phyloP scores from a whole-genome alignment of 208 protist genomes.

The Acanthamoeba quina region DNA sequence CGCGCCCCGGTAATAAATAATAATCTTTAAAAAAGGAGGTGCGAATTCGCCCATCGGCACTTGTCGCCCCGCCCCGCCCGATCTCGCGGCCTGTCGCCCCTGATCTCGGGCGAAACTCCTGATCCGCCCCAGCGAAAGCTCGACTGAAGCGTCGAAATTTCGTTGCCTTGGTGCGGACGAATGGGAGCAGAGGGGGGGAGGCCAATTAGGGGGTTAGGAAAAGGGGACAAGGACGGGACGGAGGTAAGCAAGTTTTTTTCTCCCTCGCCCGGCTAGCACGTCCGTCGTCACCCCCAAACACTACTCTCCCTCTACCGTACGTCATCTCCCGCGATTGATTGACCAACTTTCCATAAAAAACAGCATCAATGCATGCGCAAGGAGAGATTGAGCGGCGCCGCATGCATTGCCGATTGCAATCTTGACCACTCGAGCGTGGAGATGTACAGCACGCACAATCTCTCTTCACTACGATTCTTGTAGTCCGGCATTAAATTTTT shows the following conservation, averaged over 20 bases:
- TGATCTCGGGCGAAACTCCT: not conserved
- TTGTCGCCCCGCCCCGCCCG: too few relatives aligned
- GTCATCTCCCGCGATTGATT: not conserved
- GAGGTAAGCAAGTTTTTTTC: not conserved
- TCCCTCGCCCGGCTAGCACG: not conserved
- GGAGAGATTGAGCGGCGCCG: too few relatives aligned
- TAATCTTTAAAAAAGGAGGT: too few relatives aligned
- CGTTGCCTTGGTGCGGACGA: not conserved
- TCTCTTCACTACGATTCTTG: too few relatives aligned
- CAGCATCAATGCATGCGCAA: too few relatives aligned
- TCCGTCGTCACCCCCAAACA: not conserved
- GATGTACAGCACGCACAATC: too few relatives aligned
- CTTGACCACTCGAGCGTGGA: too few relatives aligned
- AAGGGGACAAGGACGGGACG: not conserved
- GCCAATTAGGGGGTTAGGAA: not conserved
- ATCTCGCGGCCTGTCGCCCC: too few relatives aligned
- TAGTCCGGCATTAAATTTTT: too few relatives aligned
- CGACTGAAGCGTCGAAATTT: not conserved
- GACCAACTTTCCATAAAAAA: not conserved
- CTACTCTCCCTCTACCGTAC: not conserved
- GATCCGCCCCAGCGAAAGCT: not conserved
- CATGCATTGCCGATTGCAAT: too few relatives aligned
- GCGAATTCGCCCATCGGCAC: too few relatives aligned
- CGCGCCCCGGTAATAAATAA: too few relatives aligned
- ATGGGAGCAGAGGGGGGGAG: not conserved